Evolutionary conservation across 1,284 basidiomycete genomes (phyloP), one percentile per base, ranked within the genome.

Genomic region (Sanghuangporus baumii): DNA sequence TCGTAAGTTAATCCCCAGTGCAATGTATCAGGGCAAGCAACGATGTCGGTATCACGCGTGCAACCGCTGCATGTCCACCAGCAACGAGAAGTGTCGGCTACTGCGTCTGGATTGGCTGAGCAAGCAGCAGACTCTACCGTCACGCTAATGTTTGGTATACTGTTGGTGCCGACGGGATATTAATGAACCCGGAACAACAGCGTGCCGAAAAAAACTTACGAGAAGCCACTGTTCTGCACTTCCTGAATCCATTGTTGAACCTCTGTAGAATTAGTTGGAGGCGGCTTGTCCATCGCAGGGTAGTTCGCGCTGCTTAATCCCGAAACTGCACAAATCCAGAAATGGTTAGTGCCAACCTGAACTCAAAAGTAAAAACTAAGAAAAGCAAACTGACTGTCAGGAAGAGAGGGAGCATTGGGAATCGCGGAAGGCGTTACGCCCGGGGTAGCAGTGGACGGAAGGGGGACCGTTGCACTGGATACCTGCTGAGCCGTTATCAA

Each of bases 61-160:
- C 90, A 93, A 47, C 89, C 85, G 70, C 87, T 84, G 72, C 92
- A 94, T 7, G 91, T 92, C 93, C 92, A 95, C 92, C 92, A 94
- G 74, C 90, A 91, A 34, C 83, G 80, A 12, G 75, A 75, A 4
- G 72, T 64, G 69, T 91, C 73, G 7, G 78, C 74, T 7, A 81
- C 83, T 6, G 87, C 86, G 2, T 72, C 78, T 0, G 82, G 75
- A 70, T 91, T 89, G 48, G 83, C 77, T 1, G 81, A 71, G 68
- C 90, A 93, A 59, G 87, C 85, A 67, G 86, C 87, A 16, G 75
- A 69, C 26, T 34, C 57, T 20, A 78, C 74, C 55, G 79, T 87
- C 16, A 75, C 71, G 31, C 72, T 38, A 63, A 86, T 74, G 70
- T 78, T 70, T 18, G 88, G 86, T 68, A 89, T 86, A 5, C 66